These are phyloP conservation scores for Serpula lacrymans DNA, from an alignment of 768 basidiomycete species.

Conservation along the genomic window DNA sequence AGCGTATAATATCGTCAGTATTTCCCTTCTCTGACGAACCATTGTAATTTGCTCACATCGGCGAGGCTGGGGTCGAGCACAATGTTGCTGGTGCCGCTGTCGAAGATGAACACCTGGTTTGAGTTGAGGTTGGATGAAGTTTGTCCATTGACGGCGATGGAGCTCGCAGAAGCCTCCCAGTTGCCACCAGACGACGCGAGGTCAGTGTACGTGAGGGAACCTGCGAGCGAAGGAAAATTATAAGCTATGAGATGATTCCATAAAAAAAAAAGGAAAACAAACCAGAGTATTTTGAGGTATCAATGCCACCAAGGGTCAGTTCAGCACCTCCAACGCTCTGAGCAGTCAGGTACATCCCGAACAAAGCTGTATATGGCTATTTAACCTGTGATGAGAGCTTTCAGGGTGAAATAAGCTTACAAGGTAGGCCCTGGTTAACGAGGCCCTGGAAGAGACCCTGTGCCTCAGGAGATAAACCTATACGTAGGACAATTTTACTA, in stretches of 20 bases:
- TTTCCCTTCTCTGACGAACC: no score
- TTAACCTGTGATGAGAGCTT: background rate
- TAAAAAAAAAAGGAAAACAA: conserved; percentile 3
- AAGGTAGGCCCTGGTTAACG: conserved; percentile 45
- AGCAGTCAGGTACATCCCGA: conserved; percentile 50
- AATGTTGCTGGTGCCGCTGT: conserved; percentile 56
- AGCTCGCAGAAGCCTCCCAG: conserved; percentile 46
- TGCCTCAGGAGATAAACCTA: conserved; percentile 49
- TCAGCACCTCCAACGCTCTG: conserved; percentile 46
- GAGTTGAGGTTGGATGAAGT: conserved; percentile 40
- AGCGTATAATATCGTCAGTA: background rate
- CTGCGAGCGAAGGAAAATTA: conserved; percentile 19
- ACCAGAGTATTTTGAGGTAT: conserved; percentile 50
- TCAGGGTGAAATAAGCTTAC: conserved; percentile 27
- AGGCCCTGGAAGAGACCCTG: conserved; percentile 50
- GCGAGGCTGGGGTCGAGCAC: conserved; percentile 48
- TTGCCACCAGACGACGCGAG: conserved; percentile 33
- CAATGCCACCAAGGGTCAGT: conserved; percentile 51
- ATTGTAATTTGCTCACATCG: conserved; percentile 30
- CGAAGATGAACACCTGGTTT: conserved; percentile 48
- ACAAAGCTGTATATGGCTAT: conserved; percentile 34
- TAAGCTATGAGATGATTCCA: conserved; percentile 2
- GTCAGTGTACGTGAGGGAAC: conserved; percentile 41
- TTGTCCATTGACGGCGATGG: conserved; percentile 50
- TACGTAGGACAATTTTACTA: background rate